phyloP scores from a whole-genome alignment of 73 alveolate species.

The Uronychia binucleata region DNA sequence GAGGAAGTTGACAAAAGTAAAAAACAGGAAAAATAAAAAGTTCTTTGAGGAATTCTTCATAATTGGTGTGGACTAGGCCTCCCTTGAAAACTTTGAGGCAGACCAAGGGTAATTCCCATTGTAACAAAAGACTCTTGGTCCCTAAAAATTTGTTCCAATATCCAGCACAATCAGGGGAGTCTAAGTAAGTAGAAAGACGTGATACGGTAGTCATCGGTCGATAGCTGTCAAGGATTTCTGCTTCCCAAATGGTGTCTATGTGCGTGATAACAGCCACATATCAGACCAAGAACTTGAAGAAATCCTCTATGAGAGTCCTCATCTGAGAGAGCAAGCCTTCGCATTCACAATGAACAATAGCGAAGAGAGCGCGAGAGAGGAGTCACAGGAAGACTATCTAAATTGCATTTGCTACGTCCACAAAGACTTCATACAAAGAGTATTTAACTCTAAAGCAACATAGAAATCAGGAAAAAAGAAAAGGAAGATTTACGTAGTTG shows the following conservation, averaged over 20 bases:
- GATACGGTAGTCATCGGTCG: neutral
- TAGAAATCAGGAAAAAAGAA: conserved; percentile 9
- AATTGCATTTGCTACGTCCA: neutral
- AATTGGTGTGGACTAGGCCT: neutral
- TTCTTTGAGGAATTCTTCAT: conserved; percentile 16
- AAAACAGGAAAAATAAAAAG: no score
- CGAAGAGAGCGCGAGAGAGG: conserved; percentile 2
- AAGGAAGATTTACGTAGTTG: neutral
- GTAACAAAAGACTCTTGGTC: neutral
- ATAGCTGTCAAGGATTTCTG: conserved; percentile 13
- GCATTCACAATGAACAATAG: neutral
- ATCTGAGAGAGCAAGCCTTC: conserved; percentile 1
- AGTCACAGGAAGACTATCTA: conserved; percentile 27
- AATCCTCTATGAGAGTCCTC: neutral
- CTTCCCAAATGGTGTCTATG: conserved; percentile 10
- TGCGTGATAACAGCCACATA: neutral
- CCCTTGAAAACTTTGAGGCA: neutral
- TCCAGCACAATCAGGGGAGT: neutral
- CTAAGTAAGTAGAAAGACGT: neutral
- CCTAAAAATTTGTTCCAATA: neutral
- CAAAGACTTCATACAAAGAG: conserved; percentile 6
- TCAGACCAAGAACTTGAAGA: neutral
- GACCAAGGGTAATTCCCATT: neutral
- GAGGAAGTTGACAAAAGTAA: no score
- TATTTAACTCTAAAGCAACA: no score